Evolutionary conservation across 768 basidiomycete species (phyloP), one percentile per base, ranked within the genome.

Genomic region (Kockovaella imperatae): DNA sequence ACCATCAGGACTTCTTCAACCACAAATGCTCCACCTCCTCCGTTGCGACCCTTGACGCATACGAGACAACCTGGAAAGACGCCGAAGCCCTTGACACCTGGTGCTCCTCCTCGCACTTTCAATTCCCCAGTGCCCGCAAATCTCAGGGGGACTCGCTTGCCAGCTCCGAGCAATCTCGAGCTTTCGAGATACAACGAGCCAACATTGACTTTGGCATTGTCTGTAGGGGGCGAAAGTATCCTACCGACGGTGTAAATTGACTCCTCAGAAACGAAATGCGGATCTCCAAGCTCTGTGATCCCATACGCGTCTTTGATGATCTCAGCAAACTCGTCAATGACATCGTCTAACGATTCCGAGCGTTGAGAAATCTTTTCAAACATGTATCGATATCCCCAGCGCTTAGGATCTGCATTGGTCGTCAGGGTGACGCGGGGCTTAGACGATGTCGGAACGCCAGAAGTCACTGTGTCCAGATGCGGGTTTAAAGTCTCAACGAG

Each of bases 41-140:
- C 89, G 69, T 97, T 97, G 67, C 78, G 80, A 0, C 95, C 95
- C 52, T 81, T 86, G 26, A 96, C 63, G 0, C 84, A 89, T 1
- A 83, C 83, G 43, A 97, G 80, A 24, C 82, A 82, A 3, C 95
- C 95, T 4, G 90, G 88, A 64, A 91, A 97, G 34, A 97, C 65
- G 1, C 86, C 83, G 8, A 83, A 71, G 0, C 81, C 80, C 14
- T 78, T 79, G 8, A 79, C 74, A 10, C 84, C 86, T 47, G 76
- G 76, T 1, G 78, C 77, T 15, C 64, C 70, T n/a, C 82, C 82
- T 31, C 83, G 77, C 2, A 93, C 76, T 57, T 80, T 80, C 45
- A 86, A 74, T 18, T 74, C 73, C 4, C 42, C 31, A 3, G 48
- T 10, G 13, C 78, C 73, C 26, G 83, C 77, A 46, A 97, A 84